A percentile compares a stretch with the other conserved stretches of the same genome.
Conservation (phyloP, 495 filamentous ascomycete genomes). For the Chaetomium cochliodes region DNA sequence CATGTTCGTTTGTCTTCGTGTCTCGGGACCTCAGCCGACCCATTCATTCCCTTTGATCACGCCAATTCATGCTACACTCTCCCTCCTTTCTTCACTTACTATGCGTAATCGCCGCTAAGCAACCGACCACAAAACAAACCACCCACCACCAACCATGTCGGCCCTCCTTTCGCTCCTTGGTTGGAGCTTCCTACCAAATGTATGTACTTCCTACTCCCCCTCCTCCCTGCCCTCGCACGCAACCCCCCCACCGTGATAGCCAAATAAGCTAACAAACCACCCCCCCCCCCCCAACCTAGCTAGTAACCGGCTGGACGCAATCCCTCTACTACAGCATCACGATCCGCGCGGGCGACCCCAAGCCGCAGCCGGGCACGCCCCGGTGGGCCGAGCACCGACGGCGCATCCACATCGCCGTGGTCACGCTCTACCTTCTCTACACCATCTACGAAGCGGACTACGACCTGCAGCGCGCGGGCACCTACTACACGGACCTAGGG, state of each 20-base stretch:
- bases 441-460: slow-evolving; percentile 92
- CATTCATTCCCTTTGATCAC: background rate
- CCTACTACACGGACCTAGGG: slow-evolving; percentile 75
- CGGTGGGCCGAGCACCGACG: slow-evolving; percentile 70
- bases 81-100: background rate
- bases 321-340: slow-evolving; percentile 82
- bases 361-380: slow-evolving; percentile 69
- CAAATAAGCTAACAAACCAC: background rate
- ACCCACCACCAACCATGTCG: slow-evolving; percentile 23
- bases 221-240: background rate
- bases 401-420: slow-evolving; percentile 77
- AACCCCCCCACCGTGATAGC: background rate
- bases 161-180: slow-evolving; percentile 70
- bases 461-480: slow-evolving; percentile 63
- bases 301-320: slow-evolving; percentile 77
- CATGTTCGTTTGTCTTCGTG: background rate
- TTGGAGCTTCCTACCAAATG: slow-evolving; percentile 78
- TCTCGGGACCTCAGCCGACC: background rate
- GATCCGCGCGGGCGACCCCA: slow-evolving; percentile 85
- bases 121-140: background rate
- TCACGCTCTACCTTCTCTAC: slow-evolving; percentile 81
- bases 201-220: slow-evolving; percentile 40
- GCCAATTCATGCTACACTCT: background rate
- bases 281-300: slow-evolving; percentile 43
- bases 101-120: background rate